A percentile compares a stretch with the other conserved stretches of the same genome.
Conservation (phyloP, 257 asterid species). For the Nicotiana tabacum region DNA sequence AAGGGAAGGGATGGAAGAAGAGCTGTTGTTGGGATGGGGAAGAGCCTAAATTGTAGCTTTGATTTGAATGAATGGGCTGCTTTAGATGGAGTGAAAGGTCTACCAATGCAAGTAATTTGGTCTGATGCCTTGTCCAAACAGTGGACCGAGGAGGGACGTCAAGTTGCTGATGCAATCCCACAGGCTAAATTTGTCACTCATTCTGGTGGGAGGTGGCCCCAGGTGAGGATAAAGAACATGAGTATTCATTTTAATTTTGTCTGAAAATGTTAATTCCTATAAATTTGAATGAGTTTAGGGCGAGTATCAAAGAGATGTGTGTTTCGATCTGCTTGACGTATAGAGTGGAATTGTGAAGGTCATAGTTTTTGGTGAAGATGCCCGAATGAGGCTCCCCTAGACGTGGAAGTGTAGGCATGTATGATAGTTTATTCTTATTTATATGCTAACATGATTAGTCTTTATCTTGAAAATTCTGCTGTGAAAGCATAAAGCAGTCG, state of each 20-base stretch:
- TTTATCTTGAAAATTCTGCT: neutral
- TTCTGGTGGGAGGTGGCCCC: conserved; percentile 86
- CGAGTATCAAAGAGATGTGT: neutral
- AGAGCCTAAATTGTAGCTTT: conserved; percentile 60
- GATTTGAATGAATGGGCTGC: conserved; percentile 73
- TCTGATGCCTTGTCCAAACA: conserved; percentile 51
- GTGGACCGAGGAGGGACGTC: conserved; percentile 55
- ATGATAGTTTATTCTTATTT: neutral
- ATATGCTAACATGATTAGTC: neutral
- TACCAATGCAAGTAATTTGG: conserved; percentile 70
- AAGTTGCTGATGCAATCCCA: conserved; percentile 49
- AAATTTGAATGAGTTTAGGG: neutral
- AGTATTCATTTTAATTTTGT: neutral
- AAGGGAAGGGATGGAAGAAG: conserved; percentile 69
- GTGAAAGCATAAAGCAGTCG: neutral
- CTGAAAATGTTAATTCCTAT: neutral
- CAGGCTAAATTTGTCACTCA: conserved; percentile 52
- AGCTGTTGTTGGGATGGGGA: conserved; percentile 67
- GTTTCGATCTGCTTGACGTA: neutral
- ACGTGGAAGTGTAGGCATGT: neutral
- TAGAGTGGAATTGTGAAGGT: neutral
- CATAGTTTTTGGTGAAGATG: neutral
- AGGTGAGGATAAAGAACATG: conserved; percentile 42
- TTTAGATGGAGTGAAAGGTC: conserved; percentile 49
- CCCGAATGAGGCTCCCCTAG: neutral